Evolutionary conservation across 805 yeast genomes (phyloP), one percentile per base, ranked within the genome.

Genomic region (Blastobotrys attinorum): DNA sequence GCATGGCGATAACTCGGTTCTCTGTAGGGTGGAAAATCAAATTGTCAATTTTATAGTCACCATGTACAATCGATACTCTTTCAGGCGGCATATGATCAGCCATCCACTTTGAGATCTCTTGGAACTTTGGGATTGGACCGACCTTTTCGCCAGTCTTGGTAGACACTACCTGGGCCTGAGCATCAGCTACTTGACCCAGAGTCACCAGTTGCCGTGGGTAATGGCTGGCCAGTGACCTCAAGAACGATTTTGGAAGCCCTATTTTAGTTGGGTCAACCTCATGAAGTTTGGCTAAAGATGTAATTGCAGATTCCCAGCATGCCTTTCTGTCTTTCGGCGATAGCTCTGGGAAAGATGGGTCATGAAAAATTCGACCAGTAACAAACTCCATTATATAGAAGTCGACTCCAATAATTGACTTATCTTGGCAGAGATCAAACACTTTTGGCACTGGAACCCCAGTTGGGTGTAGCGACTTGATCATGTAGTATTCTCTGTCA

Each of bases 21-120:
- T 69, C 66, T 0, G 69, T 70, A 50, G 77, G 77, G 59, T 81
- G 72, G 62, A 73, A 73, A 27, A 83, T 70, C 49, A 82, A 65
- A 63, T 82, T 70, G 67, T 83, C 81, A 54, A 74, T 67, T 64
- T 79, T 74, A 70, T 73, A 71, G 64, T 79, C 79, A 36, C 89
- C 84, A 50, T 78, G 84, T 31, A 78, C 75, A 44, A 78, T 64
- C 2, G 71, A 62, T 33, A 69, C 62, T 11, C 62, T 55, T 3
- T 60, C 51, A 1, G 77, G 72, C 47, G 83, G 83, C 0, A 75
- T 65, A 29, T 64, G 59, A 4, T 52, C 43, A 15, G 64, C 44
- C 27, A 76, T 56, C 72, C 75, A 77, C 2, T 56, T 42, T 11
- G 70, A 59, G 7, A 73, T 63, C 3, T 58, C 54, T 2, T 63